Evolutionary conservation across 2,329 filamentous ascomycete species (phyloP).

Genomic region (Diaporthe eres): DNA sequence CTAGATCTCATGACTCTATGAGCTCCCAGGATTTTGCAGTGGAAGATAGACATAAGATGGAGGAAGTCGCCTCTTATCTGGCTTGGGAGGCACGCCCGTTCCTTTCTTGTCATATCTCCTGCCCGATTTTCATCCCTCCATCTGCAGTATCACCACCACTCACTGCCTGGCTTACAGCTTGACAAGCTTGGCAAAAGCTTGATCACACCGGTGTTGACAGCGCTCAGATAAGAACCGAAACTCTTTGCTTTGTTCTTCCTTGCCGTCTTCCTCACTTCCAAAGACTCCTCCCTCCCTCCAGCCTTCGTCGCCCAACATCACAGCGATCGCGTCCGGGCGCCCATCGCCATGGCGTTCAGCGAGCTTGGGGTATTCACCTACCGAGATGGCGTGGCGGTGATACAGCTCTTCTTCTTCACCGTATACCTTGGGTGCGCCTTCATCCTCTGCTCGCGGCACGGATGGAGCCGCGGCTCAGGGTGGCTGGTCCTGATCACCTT

Average conservation of each 20-base stretch:
- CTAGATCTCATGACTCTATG: background rate
- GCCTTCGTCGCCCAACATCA: background rate
- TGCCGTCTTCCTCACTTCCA: background rate
- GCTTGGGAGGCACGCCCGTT: background rate
- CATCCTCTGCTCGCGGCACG: conserved; percentile 48
- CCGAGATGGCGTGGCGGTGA: conserved; percentile 48
- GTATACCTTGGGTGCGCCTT: conserved; percentile 46
- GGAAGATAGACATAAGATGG: background rate
- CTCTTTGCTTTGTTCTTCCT: background rate
- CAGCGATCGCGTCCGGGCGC: background rate
- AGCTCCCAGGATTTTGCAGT: no score
- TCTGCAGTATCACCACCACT: background rate
- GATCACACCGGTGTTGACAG: conserved; percentile 3
- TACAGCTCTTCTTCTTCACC: conserved; percentile 48
- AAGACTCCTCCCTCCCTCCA: background rate
- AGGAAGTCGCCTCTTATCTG: background rate
- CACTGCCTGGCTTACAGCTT: conserved; percentile 1
- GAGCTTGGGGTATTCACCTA: conserved; percentile 44
- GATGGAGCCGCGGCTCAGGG: conserved; percentile 48
- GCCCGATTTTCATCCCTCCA: background rate
- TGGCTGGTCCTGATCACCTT: conserved; percentile 49
- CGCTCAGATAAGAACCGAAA: background rate
- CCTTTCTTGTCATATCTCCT: background rate
- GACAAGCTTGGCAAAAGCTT: conserved; percentile 16
- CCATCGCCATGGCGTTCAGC: background rate